Base-by-base conservation (phyloP, 306 rosid genomes). In the Pyrus betulifolia region DNA sequence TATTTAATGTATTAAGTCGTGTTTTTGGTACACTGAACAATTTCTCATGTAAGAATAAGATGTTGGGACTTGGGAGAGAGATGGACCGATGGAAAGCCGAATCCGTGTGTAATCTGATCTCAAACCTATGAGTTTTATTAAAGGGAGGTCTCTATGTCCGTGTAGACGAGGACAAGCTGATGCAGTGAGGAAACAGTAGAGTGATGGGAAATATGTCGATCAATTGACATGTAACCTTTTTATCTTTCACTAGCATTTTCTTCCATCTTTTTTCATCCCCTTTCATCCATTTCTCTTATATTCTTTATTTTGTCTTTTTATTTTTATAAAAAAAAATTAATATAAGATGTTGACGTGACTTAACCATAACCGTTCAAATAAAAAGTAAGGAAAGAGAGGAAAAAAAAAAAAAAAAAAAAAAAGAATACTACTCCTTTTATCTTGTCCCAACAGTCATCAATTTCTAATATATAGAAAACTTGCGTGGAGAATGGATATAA, bases 51-150 rank as follows among this genome's bases (percentile, higher is more conserved):
- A 33, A 33, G 38, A 33, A 33, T 0, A 33, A 33, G 38, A 33
- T 5, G 38, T 33, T 33, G 7, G 38, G 38, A 31, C 6, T 1
- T 23, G 28, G 27, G 42, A 66, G 61, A 54, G 79, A 40, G 83
- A 77, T 69, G 69, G 57, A 81, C 38, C 78, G 67, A 75, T 18
- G 77, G 72, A 70, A 74, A 38, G 60, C 46, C 35, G 23, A 84
- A 74, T 66, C 70, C 80, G 62, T 71, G 73, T 71, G 69, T 69
- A 77, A 74, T 79, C 78, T 67, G 80, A 78, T 79, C 72, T 64
- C 10, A 33, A 15, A 9, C 22, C 27, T 65, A 14, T n/a, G 58
- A 68, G 68, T 55, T 71, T 75, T 76, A 17, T 13, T 7, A 63
- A 27, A 74, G 28, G 40, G n/a, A 44, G 40, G 25, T 25, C 69